Base-by-base conservation (phyloP, 495 filamentous ascomycete species). In the Cudoniella acicularis region DNA sequence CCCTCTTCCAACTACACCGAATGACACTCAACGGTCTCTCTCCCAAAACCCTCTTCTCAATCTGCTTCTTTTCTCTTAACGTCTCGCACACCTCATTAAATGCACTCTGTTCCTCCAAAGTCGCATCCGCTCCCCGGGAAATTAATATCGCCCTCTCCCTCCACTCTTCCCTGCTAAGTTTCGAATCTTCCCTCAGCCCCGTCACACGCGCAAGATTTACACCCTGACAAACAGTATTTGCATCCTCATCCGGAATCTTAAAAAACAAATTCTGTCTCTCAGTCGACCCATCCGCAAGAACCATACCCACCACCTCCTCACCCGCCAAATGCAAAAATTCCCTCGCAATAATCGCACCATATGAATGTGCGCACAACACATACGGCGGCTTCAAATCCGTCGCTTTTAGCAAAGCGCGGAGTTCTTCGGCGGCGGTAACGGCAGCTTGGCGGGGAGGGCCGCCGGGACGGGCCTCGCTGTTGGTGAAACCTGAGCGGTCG, bases 351-450 rank as follows among this genome's bases (percentile, higher is more conserved):
- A 64, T 22, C 1, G 49, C 56, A 10, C 51, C 61, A 25, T 30
- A 60, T 0, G 61, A 64, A 52, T 64, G 61, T 16, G 18, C 46
- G 17, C 60, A 17, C 0, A 60, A n/a, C 10, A 64, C 26, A 25
- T 56, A 60, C 10, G 61, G 61, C 17, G 42, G 42, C 23, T 36
- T 9, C 17, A 64, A 46, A 9, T 47, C 20, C 2, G 61, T 52
- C 0, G 18, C 45, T 41, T 47, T 42, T 3, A 64, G 51, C 17
- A 64, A 30, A 1, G 20, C 13, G n/a, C 26, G n/a, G 18, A 64
- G 41, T n/a, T 64, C 61, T 10, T 10, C 8, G 2, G 59, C 59
- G 1, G 43, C 46, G 20, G 42, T 62, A 1, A 59, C 48, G n/a
- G 48, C 48, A 25, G 3, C 23, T 45, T 3, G 25, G 54, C 9